Conservation (phyloP, 306 rosid species). For the Oemleria cerasiformis region DNA sequence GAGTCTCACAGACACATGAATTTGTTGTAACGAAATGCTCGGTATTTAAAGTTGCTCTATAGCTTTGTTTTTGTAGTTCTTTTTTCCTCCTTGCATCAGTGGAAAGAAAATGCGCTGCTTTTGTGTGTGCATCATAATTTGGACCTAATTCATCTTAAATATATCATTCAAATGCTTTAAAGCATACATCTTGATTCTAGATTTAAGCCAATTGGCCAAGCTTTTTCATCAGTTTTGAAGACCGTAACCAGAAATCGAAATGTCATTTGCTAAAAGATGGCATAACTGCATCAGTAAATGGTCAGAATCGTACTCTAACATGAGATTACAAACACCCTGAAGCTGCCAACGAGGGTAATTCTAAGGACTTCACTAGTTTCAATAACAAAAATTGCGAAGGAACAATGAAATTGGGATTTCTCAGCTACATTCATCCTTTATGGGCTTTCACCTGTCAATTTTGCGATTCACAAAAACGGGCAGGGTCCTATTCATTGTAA, state of each 20-base stretch:
- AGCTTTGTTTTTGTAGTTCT: conserved; percentile 1
- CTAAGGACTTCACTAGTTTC: background rate
- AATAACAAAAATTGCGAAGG: background rate
- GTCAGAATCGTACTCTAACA: background rate
- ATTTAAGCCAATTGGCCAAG: background rate
- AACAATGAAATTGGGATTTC: conserved; percentile 12
- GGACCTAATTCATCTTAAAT: too few species aligned
- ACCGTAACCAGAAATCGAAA: background rate
- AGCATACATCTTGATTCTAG: too few species aligned
- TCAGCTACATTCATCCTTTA: background rate
- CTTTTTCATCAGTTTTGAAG: background rate
- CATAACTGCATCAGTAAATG: background rate
- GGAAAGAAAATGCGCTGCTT: conserved; percentile 7
- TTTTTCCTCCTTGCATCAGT: conserved; percentile 6
- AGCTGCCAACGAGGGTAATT: background rate
- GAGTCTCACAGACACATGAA: conserved; percentile 83
- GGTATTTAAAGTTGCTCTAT: conserved; percentile 16
- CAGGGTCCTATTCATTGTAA: background rate
- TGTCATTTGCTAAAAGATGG: background rate
- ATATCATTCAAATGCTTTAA: too few species aligned
- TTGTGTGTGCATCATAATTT: background rate
- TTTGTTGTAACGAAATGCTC: conserved; percentile 43
- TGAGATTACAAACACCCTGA: background rate
- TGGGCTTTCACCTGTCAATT: background rate
- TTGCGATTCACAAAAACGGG: background rate